Percentiles rank a stretch among this genome's conserved stretches.
phyloP scores from a whole-genome alignment of 495 filamentous ascomycete species.

The Penicillium coffeae region DNA sequence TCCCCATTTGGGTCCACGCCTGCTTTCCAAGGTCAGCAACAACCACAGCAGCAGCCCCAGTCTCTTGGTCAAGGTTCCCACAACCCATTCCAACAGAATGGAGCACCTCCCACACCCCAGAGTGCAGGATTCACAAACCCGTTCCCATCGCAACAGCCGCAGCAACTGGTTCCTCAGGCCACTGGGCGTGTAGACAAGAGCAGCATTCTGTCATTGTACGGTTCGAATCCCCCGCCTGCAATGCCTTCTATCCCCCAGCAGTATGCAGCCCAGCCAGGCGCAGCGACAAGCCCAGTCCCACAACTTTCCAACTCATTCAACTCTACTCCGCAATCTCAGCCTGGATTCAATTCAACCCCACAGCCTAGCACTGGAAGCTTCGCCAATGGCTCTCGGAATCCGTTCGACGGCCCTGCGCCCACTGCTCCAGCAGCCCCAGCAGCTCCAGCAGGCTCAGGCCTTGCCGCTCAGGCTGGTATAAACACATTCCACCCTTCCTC shows the following conservation, averaged over 20 bases:
- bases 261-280: slow-evolving; percentile 18
- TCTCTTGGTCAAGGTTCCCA: slow-evolving; percentile 25
- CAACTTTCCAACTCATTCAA: slow-evolving; percentile 19
- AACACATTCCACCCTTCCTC: slow-evolving; percentile 10
- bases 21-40: slow-evolving; percentile 33
- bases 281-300: slow-evolving; percentile 19
- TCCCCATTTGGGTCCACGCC: slow-evolving; percentile 38
- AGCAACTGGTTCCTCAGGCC: slow-evolving; percentile 40
- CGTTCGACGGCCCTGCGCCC: slow-evolving; percentile 17
- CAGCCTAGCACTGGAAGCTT: slow-evolving; percentile 30
- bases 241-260: slow-evolving; percentile 34
- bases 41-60: slow-evolving; percentile 31
- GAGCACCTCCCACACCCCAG: slow-evolving; percentile 27
- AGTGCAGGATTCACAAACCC: slow-evolving; percentile 20
- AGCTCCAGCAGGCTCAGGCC: slow-evolving; percentile 15
- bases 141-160: slow-evolving; percentile 28
- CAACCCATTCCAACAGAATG: slow-evolving; percentile 37
- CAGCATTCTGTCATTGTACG: slow-evolving; percentile 84
- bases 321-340: slow-evolving; percentile 24
- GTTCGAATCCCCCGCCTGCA: slow-evolving; percentile 63
- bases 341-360: slow-evolving; percentile 25
- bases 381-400: slow-evolving; percentile 34
- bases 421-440: slow-evolving; percentile 1
- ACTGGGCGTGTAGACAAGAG: slow-evolving; percentile 65
- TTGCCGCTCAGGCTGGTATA: slow-evolving; percentile 23